Percentiles rank a stretch among this genome's conserved stretches.
phyloP scores from a whole-genome alignment of 2,329 filamentous ascomycete genomes.

The Aphanocladium album region DNA sequence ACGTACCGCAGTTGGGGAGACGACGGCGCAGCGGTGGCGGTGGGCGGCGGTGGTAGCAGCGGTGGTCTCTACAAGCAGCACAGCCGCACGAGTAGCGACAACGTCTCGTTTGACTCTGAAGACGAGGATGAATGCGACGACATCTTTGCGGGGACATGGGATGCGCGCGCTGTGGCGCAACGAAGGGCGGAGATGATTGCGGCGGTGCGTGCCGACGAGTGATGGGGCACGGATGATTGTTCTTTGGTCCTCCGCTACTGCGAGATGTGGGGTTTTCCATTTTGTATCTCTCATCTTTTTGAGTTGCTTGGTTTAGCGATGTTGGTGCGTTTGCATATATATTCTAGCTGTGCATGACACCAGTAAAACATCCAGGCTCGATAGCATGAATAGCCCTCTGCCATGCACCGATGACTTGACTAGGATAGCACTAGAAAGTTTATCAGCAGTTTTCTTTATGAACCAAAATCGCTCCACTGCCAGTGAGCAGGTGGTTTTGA shows the following conservation, averaged over 20 bases:
- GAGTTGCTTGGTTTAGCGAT: not conserved
- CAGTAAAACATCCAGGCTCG: not conserved
- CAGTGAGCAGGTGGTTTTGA: no score
- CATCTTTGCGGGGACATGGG: constrained; percentile 58
- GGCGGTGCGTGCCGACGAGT: not conserved
- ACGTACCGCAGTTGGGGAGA: constrained; percentile 46
- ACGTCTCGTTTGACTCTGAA: constrained; percentile 55
- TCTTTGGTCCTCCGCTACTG: no score
- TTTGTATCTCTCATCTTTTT: no score
- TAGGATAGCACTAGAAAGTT: constrained; percentile 10
- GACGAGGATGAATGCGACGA: constrained; percentile 65
- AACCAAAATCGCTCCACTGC: no score
- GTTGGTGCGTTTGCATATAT: not conserved
- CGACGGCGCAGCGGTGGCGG: not conserved
- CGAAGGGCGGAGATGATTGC: constrained; percentile 36
- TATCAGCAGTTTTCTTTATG: not conserved
- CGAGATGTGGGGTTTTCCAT: no score
- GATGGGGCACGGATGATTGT: not conserved
- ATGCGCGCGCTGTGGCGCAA: constrained; percentile 45
- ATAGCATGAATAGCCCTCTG: not conserved
- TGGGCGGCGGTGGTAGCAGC: constrained; percentile 8
- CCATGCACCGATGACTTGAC: not conserved
- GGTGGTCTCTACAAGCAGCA: constrained; percentile 10
- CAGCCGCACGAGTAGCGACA: constrained; percentile 18
- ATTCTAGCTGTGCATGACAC: not conserved